These are phyloP conservation scores for Plantago coronopus DNA, from an alignment of 305 asterid species.

Conservation along the genomic window DNA sequence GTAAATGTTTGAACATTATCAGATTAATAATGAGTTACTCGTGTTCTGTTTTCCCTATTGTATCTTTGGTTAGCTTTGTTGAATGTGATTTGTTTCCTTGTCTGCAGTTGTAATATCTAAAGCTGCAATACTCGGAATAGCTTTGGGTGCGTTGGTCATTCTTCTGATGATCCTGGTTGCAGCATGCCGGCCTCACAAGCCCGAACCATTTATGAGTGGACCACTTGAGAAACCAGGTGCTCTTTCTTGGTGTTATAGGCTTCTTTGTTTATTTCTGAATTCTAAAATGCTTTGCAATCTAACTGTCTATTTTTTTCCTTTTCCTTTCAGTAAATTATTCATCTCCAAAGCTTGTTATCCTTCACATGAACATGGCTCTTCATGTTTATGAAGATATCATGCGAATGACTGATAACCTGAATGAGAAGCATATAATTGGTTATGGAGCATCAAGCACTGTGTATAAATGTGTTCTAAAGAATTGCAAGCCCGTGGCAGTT, in stretches of 20 bases:
- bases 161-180: constrained; percentile 53
- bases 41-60: neutral
- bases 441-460: constrained; percentile 95
- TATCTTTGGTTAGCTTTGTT: neutral
- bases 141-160: constrained; percentile 76
- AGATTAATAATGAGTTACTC: neutral
- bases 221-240: constrained; percentile 45
- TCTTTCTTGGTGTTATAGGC: neutral
- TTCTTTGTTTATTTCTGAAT: neutral
- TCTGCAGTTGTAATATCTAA: constrained; percentile 67
- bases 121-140: constrained; percentile 97
- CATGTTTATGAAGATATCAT: constrained; percentile 93
- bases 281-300: neutral
- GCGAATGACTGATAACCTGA: constrained; percentile 96
- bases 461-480: constrained; percentile 85
- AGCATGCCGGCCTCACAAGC: constrained; percentile 47
- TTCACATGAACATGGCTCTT: constrained; percentile 97
- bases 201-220: constrained; percentile 34
- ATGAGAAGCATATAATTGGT: constrained; percentile 84
- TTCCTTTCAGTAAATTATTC: constrained; percentile 31
- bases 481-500: constrained; percentile 92
- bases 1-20: constrained; percentile 26
- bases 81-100: neutral
- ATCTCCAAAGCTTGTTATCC: constrained; percentile 72
- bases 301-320: neutral